Conservation (phyloP, 2,329 filamentous ascomycete species). For the Aotearoamyces nothofagi region DNA sequence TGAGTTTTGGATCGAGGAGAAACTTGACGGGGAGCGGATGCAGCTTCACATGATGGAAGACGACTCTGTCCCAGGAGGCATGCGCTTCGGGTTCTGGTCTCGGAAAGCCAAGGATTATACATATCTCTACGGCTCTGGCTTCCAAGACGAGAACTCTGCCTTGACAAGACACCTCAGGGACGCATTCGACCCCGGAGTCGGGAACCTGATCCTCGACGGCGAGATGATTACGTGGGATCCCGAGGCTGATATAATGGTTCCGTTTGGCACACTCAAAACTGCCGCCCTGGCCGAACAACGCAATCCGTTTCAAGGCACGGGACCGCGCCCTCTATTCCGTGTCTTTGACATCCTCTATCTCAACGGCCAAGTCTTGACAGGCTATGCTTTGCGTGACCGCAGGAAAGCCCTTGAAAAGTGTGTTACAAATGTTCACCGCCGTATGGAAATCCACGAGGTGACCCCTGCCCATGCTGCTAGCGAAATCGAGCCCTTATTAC, state of each 20-base stretch:
- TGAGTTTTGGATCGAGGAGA: constrained; percentile 95
- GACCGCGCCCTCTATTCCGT: constrained; percentile 62
- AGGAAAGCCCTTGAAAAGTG: constrained; percentile 57
- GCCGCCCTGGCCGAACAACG: constrained; percentile 69
- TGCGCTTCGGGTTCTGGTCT: constrained; percentile 78
- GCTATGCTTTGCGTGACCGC: constrained; percentile 71
- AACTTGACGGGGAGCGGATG: constrained; percentile 92
- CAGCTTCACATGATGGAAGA: constrained; percentile 85
- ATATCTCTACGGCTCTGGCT: constrained; percentile 72
- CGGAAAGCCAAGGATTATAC: constrained; percentile 94
- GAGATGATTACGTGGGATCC: constrained; percentile 99
- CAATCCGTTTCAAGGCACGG: constrained; percentile 45
- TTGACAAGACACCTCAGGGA: constrained; percentile 65
- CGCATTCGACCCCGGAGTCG: constrained; percentile 64
- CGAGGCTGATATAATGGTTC: constrained; percentile 65
- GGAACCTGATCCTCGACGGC: constrained; percentile 83
- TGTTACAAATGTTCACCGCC: constrained; percentile 54
- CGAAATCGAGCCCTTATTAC: constrained; percentile 65
- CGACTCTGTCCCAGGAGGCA: constrained; percentile 48
- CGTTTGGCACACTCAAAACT: constrained; percentile 87
- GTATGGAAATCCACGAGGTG: constrained; percentile 72
- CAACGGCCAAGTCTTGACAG: constrained; percentile 66
- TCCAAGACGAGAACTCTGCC: constrained; percentile 60
- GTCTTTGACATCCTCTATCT: constrained; percentile 87
- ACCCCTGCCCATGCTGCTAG: constrained; percentile 47